These are phyloP conservation scores for Polytrichum commune DNA, from an alignment of 225 moss, liverwort and hornwort species.

Conservation along the genomic window DNA sequence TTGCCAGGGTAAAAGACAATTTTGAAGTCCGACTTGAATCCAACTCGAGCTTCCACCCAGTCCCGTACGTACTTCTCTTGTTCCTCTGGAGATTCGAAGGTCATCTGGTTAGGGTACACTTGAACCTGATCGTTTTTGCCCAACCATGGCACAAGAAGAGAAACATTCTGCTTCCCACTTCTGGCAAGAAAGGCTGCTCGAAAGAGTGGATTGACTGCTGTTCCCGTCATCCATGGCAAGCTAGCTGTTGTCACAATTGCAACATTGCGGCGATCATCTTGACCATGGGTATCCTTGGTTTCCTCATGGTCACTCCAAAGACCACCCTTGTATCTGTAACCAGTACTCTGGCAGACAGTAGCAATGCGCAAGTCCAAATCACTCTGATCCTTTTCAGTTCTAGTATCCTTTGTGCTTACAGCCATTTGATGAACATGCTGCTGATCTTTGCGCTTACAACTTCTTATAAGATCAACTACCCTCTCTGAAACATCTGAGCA, in stretches of 20 bases:
- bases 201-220: constrained; percentile 95
- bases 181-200: constrained; percentile 95
- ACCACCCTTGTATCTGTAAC: constrained; percentile 93
- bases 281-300: constrained; percentile 39
- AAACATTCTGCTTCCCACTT: constrained; percentile 84
- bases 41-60: constrained; percentile 93
- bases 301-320: constrained; percentile 69
- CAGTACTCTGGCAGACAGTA: constrained; percentile 95
- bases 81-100: constrained; percentile 86
- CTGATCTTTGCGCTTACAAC: constrained; percentile 84
- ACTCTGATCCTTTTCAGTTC: constrained; percentile 29
- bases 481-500: constrained; percentile 87
- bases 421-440: constrained; percentile 24
- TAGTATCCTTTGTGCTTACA: constrained; percentile 24
- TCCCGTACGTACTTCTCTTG: constrained; percentile 87
- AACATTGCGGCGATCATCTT: constrained; percentile 61
- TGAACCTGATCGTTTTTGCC: constrained; percentile 88
- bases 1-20: constrained; percentile 97
- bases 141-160: constrained; percentile 94
- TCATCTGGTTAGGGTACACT: constrained; percentile 88
- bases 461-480: constrained; percentile 80
- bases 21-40: constrained; percentile 93
- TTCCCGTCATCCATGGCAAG: constrained; percentile 99
- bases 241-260: constrained; percentile 98
- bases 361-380: constrained; percentile 82